Evolutionary conservation across 2,329 filamentous ascomycete species (phyloP).

Genomic region (Fusarium euwallaceae): DNA sequence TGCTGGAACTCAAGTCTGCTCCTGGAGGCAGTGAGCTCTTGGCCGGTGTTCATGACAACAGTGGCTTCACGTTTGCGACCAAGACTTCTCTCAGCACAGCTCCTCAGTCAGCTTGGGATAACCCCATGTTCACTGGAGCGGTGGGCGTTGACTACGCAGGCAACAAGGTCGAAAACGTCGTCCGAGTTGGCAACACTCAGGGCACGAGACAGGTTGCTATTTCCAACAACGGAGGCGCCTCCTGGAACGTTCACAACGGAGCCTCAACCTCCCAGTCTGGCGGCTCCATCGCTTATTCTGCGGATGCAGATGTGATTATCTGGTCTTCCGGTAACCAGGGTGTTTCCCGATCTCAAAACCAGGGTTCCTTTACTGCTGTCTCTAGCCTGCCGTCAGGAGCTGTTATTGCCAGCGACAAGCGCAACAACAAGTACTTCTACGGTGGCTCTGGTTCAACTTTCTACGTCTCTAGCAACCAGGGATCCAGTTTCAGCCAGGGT

Average conservation of each 20-base stretch:
- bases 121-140: slow-evolving; percentile 60
- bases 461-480: slow-evolving; percentile 65
- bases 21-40: slow-evolving; percentile 65
- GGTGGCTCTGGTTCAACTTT: slow-evolving; percentile 60
- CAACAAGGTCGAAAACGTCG: slow-evolving; percentile 59
- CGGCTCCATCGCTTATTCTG: slow-evolving; percentile 64
- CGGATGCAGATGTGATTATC: slow-evolving; percentile 62
- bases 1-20: slow-evolving; percentile 62
- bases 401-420: slow-evolving; percentile 67
- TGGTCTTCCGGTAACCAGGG: slow-evolving; percentile 59
- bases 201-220: slow-evolving; percentile 61
- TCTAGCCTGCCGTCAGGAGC: slow-evolving; percentile 59
- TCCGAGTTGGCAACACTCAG: slow-evolving; percentile 63
- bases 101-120: slow-evolving; percentile 60
- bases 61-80: slow-evolving; percentile 63
- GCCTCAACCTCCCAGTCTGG: slow-evolving; percentile 58
- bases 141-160: slow-evolving; percentile 64
- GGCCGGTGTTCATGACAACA: slow-evolving; percentile 64
- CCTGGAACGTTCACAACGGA: slow-evolving; percentile 62
- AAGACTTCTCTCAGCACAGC: slow-evolving; percentile 55
- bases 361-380: slow-evolving; percentile 59
- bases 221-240: slow-evolving; percentile 63
- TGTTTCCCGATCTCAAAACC: slow-evolving; percentile 58
- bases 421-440: slow-evolving; percentile 66
- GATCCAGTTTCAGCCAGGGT: slow-evolving; percentile 58